Base-by-base conservation (phyloP, 495 filamentous ascomycete species). In the Penicillium ucsense region DNA sequence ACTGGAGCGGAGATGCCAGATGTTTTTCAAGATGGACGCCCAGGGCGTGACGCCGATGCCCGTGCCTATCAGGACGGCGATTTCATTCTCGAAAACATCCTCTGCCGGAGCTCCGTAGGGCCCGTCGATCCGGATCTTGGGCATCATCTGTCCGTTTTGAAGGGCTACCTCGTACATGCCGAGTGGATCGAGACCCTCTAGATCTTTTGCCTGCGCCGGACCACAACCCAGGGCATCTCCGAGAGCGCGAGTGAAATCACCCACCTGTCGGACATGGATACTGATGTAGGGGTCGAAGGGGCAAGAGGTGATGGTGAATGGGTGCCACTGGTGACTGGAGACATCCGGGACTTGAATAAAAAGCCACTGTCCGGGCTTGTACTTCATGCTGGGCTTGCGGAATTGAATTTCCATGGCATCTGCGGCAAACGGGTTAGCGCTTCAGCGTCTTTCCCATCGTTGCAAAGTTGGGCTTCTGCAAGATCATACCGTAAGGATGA, bases 131-230 rank as follows among this genome's bases (percentile, higher is more conserved):
- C 88, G 86, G 40, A 99, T 74, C 6, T 61, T 64, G 11, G 92
- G 92, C 88, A 98, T 95, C 53, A 79, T 74, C 55, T 94, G 84
- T 34, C 91, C 89, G 62, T 95, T 94, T 61, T 86, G 80, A 7
- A 96, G 79, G n/a, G 92, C 92, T 30, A 99, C 83, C 62, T 97
- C 92, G 78, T 95, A 97, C 84, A 97, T 94, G 47, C 91, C 92
- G 71, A 87, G 85, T 3, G 89, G 89, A 52, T 98, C 92, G 35
- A 97, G 81, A 30, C 81, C 81, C 48, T 96, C 89, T 51, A 92
- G 89, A 38, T 94, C 81, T 56, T 86, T 85, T 41, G 81, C 73
- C 55, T 97, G 89, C 6, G 85, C 82, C 3, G 77, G 74, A 62
- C 92, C 92, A 35, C 89, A 91, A 57, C 92, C 92, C 43, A 98